Base-by-base conservation (phyloP, 495 filamentous ascomycete species). In the Neurospora sp. region DNA sequence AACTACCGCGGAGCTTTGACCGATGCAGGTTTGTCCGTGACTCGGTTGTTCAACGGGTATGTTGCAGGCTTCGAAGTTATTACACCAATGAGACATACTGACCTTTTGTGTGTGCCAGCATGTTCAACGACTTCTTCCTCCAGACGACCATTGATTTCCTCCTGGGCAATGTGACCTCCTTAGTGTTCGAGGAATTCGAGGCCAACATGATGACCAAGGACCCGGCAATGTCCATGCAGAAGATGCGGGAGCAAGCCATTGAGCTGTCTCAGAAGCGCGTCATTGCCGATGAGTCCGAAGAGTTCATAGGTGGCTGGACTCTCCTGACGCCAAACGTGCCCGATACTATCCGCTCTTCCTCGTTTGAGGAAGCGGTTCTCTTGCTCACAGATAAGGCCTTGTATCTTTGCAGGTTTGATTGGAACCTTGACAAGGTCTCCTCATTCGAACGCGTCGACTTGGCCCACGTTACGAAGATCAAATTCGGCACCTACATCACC, bases 61-160 rank as follows among this genome's bases (percentile, higher is more conserved):
- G 82, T 75, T 27, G 3, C 27, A 1, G 27, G 0, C 1, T 18
- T 22, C 2, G 16, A 31, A 18, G 4, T 48, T 22, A 61, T 71
- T 22, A 10, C 12, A 9, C n/a, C 22, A 10, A n/a, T 10, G 4
- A 65, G 41, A 27, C 10, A 16, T 27, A 72, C 75, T 78, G 73
- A 77, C 69, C 82, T 86, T 1, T 3, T 9, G 0, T 76, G 39
- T 87, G 84, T 75, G 85, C 87, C 79, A 97, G 97, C 75, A 94
- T 97, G 76, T 92, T 99, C 75, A 94, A 94, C 76, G 96, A 99
- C 81, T 97, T 94, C 80, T 98, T 98, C 80, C 92, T 93, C 10
- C 96, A 99, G 79, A 91, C 93, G 1, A 92, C 91, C 59, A 97
- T 98, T 75, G 96, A 99, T 81, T 98, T 93, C 76, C 86, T 97